Percentiles rank a stretch among this genome's conserved stretches.
Evolutionary conservation across 495 filamentous ascomycete genomes (phyloP).

Genomic region (Hamigera avellanea): DNA sequence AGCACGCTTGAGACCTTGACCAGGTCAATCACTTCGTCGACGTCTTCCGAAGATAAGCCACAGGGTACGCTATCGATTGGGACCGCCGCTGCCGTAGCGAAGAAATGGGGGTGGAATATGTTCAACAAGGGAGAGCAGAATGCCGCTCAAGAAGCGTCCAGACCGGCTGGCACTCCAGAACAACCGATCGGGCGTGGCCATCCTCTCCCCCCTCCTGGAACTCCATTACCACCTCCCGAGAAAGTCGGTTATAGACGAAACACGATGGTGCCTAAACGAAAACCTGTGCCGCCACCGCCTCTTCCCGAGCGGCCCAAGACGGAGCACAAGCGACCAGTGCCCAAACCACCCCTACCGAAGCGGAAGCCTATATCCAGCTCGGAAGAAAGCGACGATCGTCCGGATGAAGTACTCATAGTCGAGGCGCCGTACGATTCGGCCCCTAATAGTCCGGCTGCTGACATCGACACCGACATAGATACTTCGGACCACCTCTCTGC

Average conservation of each 20-base stretch:
- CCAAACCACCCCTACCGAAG: slow-evolving; percentile 20
- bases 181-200: slow-evolving; percentile 63
- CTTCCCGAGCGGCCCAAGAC: slow-evolving; percentile 18
- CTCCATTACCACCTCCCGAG: slow-evolving; percentile 63
- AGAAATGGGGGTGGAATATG: slow-evolving; percentile 72
- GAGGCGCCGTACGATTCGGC: slow-evolving; percentile 39
- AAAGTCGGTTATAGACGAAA: slow-evolving; percentile 47
- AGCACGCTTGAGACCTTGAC: slow-evolving; percentile 32
- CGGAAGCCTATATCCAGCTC: slow-evolving; percentile 24
- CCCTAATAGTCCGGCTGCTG: slow-evolving; percentile 35
- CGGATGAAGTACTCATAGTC: slow-evolving; percentile 38
- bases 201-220: slow-evolving; percentile 39
- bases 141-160: slow-evolving; percentile 18
- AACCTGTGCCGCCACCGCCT: slow-evolving; percentile 37
- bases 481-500: neutral
- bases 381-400: slow-evolving; percentile 5
- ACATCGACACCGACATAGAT: slow-evolving; percentile 11
- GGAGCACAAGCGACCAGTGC: slow-evolving; percentile 13
- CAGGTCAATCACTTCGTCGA: slow-evolving; percentile 18
- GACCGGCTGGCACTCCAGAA: slow-evolving; percentile 41
- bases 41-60: slow-evolving; percentile 19
- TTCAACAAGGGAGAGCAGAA: slow-evolving; percentile 44
- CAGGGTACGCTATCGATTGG: slow-evolving; percentile 46
- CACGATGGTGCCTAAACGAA: slow-evolving; percentile 49
- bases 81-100: slow-evolving; percentile 65